Percentiles rank a stretch among this genome's conserved stretches.
Conservation (phyloP, 73 alveolate species). For the Diophrys sp. region DNA sequence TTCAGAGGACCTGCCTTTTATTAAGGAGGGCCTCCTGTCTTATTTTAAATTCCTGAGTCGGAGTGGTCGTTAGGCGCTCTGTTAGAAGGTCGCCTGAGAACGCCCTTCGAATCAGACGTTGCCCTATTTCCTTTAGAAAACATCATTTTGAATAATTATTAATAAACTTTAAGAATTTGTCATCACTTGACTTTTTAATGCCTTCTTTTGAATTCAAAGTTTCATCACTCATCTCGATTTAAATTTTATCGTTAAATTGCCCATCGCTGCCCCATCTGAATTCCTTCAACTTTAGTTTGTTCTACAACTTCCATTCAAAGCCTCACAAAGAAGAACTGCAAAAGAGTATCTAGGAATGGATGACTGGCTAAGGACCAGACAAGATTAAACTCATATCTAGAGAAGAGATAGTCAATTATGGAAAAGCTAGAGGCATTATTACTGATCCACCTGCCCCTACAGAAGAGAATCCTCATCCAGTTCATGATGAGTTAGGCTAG, state of each 20-base stretch:
- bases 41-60: no score
- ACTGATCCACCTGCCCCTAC: conserved; percentile 32
- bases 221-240: background rate
- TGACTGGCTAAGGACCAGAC: conserved; percentile 1
- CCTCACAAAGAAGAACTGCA: conserved; percentile 11
- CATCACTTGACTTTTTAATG: background rate
- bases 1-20: background rate
- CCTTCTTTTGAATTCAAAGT: background rate
- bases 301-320: conserved; percentile 18
- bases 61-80: no score
- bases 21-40: background rate
- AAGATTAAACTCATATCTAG: conserved; percentile 36
- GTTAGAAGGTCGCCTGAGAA: no score
- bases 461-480: conserved; percentile 13
- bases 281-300: conserved; percentile 31
- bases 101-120: no score
- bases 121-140: no score
- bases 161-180: background rate
- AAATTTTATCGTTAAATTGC: background rate
- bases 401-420: conserved; percentile 52
- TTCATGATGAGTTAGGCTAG: conserved; percentile 24
- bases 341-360: conserved; percentile 9
- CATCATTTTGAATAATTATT: no score
- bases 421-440: conserved; percentile 31
- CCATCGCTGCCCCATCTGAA: conserved; percentile 43